A percentile compares a stretch with the other conserved stretches of the same genome.
These are phyloP conservation scores for Suhomyces anneliseae DNA, from an alignment of 1,139 yeast species.

Conservation along the genomic window DNA sequence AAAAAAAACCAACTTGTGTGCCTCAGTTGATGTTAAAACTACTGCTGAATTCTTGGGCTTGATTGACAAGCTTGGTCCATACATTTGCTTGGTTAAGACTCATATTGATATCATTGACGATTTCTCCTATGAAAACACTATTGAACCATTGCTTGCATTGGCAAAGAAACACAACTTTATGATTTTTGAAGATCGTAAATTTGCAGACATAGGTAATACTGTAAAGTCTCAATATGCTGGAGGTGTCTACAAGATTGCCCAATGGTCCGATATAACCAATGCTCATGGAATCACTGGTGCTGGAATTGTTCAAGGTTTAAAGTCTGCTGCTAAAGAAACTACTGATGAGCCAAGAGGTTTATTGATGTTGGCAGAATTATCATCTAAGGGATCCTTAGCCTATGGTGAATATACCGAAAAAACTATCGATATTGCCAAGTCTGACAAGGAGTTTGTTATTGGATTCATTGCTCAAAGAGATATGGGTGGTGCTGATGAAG, in stretches of 20 bases:
- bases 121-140: slow-evolving; percentile 76
- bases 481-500: slow-evolving; percentile 80
- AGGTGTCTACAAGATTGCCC: slow-evolving; percentile 84
- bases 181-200: slow-evolving; percentile 94
- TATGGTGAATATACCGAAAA: slow-evolving; percentile 84
- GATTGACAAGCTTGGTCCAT: slow-evolving; percentile 83
- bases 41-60: slow-evolving; percentile 71
- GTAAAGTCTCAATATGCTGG: slow-evolving; percentile 91
- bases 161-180: slow-evolving; percentile 78
- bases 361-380: slow-evolving; percentile 92
- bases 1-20: slow-evolving; percentile 88
- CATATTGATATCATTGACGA: slow-evolving; percentile 93
- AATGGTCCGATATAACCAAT: slow-evolving; percentile 96
- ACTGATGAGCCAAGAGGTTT: slow-evolving; percentile 76
- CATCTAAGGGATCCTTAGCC: slow-evolving; percentile 91
- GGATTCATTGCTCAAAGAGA: slow-evolving; percentile 95
- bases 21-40: slow-evolving; percentile 87
- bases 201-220: slow-evolving; percentile 98
- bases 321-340: slow-evolving; percentile 75
- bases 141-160: slow-evolving; percentile 67
- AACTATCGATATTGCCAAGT: slow-evolving; percentile 87
- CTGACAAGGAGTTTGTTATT: slow-evolving; percentile 84
- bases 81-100: slow-evolving; percentile 87
- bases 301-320: slow-evolving; percentile 87
- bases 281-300: slow-evolving; percentile 98